These are phyloP conservation scores for Acanthamoeba quina DNA, from an alignment of 208 protist species.

Conservation along the genomic window DNA sequence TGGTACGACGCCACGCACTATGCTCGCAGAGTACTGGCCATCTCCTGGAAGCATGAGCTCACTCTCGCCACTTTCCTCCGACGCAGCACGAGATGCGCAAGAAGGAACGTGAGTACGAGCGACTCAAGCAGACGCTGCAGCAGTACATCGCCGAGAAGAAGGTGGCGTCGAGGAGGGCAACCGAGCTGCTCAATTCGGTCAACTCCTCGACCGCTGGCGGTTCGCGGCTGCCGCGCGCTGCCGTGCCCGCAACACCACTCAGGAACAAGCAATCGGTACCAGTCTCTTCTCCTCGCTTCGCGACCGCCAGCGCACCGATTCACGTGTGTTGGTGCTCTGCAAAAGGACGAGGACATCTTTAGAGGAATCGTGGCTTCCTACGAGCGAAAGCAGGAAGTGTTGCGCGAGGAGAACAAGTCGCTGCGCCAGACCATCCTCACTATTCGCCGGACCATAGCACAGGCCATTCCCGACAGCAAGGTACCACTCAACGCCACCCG, in stretches of 20 bases:
- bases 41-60: too few species aligned
- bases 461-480: neutral
- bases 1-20: neutral
- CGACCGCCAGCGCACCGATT: too few species aligned
- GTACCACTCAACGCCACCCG: neutral
- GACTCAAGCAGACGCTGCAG: constrained; percentile 53
- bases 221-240: constrained; percentile 9
- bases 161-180: neutral
- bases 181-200: constrained; percentile 6
- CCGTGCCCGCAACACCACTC: constrained; percentile 10
- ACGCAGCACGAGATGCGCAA: constrained; percentile 54
- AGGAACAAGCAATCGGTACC: constrained; percentile 31
- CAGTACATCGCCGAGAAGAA: constrained; percentile 52
- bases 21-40: too few species aligned
- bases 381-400: constrained; percentile 48
- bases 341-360: constrained; percentile 36
- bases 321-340: neutral
- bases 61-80: neutral
- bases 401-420: constrained; percentile 43
- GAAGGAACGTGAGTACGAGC: constrained; percentile 31
- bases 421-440: constrained; percentile 27
- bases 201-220: neutral
- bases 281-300: neutral
- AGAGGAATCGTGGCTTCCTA: constrained; percentile 30
- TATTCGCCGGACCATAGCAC: neutral